phyloP scores from a whole-genome alignment of 805 yeast genomes.

The Myxozyma vanderwaltii region DNA sequence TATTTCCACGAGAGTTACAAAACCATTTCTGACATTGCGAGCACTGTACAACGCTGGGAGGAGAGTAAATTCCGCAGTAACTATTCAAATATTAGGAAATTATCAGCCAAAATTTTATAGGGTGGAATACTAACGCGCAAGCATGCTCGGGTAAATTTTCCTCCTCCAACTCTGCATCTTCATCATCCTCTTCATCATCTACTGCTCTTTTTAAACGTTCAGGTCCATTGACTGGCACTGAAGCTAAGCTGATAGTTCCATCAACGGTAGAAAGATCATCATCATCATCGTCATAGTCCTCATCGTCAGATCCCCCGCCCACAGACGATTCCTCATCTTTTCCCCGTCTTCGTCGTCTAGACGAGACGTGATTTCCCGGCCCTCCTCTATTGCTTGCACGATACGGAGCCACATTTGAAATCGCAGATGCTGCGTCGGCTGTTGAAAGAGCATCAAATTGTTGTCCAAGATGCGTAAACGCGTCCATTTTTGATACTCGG shows the following conservation, averaged over 20 bases:
- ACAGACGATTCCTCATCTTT: not conserved
- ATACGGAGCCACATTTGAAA: conserved; percentile 38
- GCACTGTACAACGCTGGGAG: conserved; percentile 73
- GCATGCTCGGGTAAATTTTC: conserved; percentile 47
- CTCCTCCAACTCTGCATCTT: conserved; percentile 30
- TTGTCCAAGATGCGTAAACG: conserved; percentile 29
- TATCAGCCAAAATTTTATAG: too few species aligned
- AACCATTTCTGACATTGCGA: conserved; percentile 82
- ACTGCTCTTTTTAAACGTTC: conserved; percentile 10
- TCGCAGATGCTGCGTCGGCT: conserved; percentile 38
- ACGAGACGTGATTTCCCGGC: not conserved
- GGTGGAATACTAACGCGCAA: conserved; percentile 48
- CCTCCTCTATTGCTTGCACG: not conserved
- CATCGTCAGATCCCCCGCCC: conserved; percentile 5
- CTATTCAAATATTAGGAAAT: conserved; percentile 19
- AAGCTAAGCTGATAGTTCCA: conserved; percentile 31
- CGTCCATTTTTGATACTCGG: conserved; percentile 19
- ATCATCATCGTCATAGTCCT: conserved; percentile 25
- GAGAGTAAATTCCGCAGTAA: conserved; percentile 74
- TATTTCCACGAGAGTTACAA: conserved; percentile 69
- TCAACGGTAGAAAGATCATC: conserved; percentile 32
- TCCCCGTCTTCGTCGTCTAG: not conserved
- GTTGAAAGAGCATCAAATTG: conserved; percentile 27
- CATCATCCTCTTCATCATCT: conserved; percentile 33
- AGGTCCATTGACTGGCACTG: conserved; percentile 16